Evolutionary conservation across 2,329 filamentous ascomycete genomes (phyloP).

Genomic region (Paecilomyces niveus): DNA sequence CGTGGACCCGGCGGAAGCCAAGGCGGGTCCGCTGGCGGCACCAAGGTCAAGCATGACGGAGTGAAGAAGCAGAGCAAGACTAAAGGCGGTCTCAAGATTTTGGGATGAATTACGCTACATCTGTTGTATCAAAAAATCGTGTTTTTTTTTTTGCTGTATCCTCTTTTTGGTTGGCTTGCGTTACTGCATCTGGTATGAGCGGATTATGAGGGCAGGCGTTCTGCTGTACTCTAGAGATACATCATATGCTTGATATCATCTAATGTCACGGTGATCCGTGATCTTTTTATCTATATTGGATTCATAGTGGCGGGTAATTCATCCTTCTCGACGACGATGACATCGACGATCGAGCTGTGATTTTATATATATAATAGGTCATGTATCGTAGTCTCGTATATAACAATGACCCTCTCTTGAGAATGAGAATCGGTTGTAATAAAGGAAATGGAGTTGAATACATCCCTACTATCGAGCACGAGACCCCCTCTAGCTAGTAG

Average conservation of each 20-base stretch:
- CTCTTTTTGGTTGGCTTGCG: slow-evolving; percentile 10
- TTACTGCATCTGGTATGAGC: not conserved
- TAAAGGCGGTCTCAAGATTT: slow-evolving; percentile 37
- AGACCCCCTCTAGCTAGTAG: not conserved
- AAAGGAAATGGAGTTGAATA: too few relatives aligned
- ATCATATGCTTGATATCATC: not conserved
- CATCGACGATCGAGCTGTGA: not conserved
- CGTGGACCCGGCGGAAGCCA: slow-evolving; percentile 20
- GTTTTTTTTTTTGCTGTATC: slow-evolving; percentile 12
- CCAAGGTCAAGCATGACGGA: slow-evolving; percentile 38
- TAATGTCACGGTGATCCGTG: not conserved
- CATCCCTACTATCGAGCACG: too few relatives aligned
- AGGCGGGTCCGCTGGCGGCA: slow-evolving; percentile 27
- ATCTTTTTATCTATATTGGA: not conserved
- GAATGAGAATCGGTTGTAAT: too few relatives aligned
- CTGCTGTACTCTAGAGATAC: not conserved
- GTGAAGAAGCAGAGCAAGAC: slow-evolving; percentile 41
- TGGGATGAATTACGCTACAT: slow-evolving; percentile 26
- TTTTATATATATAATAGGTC: not conserved
- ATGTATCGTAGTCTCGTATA: too few relatives aligned
- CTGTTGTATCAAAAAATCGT: not conserved
- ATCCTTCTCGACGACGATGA: not conserved
- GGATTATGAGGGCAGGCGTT: not conserved
- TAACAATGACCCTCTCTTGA: too few relatives aligned
- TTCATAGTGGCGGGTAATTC: too few relatives aligned